Evolutionary conservation across 73 alveolate genomes (phyloP).

Genomic region (Diophrys sp.): DNA sequence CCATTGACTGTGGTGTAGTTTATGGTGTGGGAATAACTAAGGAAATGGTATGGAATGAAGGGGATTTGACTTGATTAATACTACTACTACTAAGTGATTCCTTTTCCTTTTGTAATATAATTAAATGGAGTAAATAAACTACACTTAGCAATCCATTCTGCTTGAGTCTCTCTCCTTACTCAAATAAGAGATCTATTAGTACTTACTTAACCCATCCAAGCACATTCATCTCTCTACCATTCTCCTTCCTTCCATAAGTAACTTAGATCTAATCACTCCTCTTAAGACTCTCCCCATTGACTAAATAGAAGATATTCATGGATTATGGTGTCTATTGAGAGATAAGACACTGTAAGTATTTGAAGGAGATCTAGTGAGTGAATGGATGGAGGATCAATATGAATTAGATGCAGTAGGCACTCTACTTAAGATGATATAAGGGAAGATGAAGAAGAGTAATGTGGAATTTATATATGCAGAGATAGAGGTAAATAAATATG

Average conservation of each 20-base stretch:
- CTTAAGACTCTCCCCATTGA: neutral
- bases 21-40: slow-evolving; percentile 52
- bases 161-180: neutral
- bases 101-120: too few relatives aligned
- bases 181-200: neutral
- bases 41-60: slow-evolving; percentile 49
- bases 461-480: neutral
- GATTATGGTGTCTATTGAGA: neutral
- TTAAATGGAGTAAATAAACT: neutral
- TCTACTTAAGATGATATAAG: neutral
- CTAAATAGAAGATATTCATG: too few relatives aligned
- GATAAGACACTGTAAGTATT: neutral
- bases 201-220: neutral
- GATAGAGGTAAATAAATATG: neutral
- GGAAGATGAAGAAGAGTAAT: neutral
- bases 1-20: slow-evolving; percentile 53
- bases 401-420: neutral
- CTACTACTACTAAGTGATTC: too few relatives aligned
- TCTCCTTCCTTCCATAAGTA: neutral
- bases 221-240: neutral
- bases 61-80: slow-evolving; percentile 37
- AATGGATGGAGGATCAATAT: neutral
- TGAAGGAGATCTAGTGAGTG: neutral
- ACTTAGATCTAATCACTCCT: neutral
- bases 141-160: neutral